Conservation (phyloP, 257 asterid genomes). For the Eucommia ulmoides region DNA sequence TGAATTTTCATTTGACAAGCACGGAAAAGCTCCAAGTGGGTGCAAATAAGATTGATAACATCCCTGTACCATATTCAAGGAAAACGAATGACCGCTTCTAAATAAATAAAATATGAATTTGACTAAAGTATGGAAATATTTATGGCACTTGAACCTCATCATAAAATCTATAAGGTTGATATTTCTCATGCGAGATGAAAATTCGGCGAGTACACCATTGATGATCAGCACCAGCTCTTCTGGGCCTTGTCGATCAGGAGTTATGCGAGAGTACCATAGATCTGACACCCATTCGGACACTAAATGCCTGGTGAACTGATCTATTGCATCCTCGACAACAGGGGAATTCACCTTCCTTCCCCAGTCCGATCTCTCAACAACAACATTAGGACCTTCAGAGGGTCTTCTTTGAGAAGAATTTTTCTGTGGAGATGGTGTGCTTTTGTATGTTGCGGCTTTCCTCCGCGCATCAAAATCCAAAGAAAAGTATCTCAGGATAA, state of each 20-base stretch:
- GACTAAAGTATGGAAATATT: no score
- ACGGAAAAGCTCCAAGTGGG: conserved; percentile 73
- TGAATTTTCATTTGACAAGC: conserved; percentile 50
- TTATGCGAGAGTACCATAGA: conserved; percentile 90
- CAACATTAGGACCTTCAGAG: conserved; percentile 23
- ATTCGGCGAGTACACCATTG: conserved; percentile 74
- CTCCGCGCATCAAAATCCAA: conserved; percentile 75
- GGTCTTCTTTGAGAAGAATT: conserved; percentile 25
- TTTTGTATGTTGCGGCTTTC: conserved; percentile 67
- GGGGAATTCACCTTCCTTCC: conserved; percentile 84
- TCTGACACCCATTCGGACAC: conserved; percentile 97
- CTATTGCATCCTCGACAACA: conserved; percentile 84
- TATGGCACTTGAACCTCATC: conserved; percentile 47
- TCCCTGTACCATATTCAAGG: conserved; percentile 74
- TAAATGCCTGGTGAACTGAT: conserved; percentile 69
- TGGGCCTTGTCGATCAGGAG: conserved; percentile 84
- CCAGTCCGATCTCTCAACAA: conserved; percentile 57
- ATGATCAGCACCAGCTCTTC: conserved; percentile 86
- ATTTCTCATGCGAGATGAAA: conserved; percentile 73
- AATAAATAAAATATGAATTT: no score
- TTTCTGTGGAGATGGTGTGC: conserved; percentile 36
- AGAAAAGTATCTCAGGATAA: conserved; percentile 61
- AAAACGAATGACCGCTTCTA: no score
- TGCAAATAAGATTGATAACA: conserved; percentile 40
- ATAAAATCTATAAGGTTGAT: conserved; percentile 79